A percentile compares a stretch with the other conserved stretches of the same genome.
Conservation (phyloP, 2,329 filamentous ascomycete genomes). For the Knufia petricola region DNA sequence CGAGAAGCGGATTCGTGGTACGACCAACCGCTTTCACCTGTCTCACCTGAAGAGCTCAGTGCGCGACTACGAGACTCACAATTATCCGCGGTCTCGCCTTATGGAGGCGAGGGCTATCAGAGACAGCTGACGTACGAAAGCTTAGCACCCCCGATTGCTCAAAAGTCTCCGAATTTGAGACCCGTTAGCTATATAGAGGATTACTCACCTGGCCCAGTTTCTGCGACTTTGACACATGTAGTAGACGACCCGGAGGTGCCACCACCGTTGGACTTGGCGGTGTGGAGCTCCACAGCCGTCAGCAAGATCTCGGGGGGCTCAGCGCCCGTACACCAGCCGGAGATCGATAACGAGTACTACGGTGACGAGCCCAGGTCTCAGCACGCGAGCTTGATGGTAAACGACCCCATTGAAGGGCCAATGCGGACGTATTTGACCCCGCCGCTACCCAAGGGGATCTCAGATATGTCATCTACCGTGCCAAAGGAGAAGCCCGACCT, state of each 20-base stretch:
- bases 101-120: constrained; percentile 6
- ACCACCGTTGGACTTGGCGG: constrained; percentile 12
- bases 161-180: constrained; percentile 15
- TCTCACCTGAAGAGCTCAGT: constrained; percentile 12
- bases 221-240: constrained; percentile 15
- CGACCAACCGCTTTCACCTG: constrained; percentile 7
- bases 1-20: constrained; percentile 7
- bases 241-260: constrained; percentile 14
- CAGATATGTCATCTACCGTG: not conserved
- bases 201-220: constrained; percentile 14
- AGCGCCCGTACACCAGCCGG: not conserved
- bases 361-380: not conserved
- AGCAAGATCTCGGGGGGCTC: constrained; percentile 4
- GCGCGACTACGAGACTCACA: constrained; percentile 10
- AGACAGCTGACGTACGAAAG: constrained; percentile 14
- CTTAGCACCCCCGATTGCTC: constrained; percentile 14
- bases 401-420: constrained; percentile 6
- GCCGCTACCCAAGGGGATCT: not conserved
- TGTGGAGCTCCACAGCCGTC: constrained; percentile 10
- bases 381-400: not conserved
- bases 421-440: constrained; percentile 6
- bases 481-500: not conserved
- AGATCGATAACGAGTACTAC: not conserved
- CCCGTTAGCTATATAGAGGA: constrained; percentile 6
- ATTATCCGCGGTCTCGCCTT: constrained; percentile 9